These are phyloP conservation scores for Tolypocladium endophyticum DNA, from an alignment of 2,329 filamentous ascomycete genomes.

Conservation along the genomic window DNA sequence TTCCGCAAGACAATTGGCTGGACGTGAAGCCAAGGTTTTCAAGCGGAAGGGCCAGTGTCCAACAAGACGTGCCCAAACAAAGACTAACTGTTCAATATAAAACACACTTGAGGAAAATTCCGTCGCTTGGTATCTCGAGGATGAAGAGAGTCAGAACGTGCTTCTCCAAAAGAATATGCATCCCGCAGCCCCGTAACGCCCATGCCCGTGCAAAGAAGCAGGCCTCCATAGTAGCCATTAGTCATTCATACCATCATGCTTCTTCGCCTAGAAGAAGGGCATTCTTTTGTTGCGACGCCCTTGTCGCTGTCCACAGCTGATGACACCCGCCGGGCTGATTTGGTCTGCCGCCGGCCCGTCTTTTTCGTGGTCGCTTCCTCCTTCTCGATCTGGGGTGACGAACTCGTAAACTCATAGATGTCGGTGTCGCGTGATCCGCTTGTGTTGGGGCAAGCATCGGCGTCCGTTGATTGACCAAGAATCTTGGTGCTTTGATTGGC, in stretches of 20 bases:
- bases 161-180: slow-evolving; percentile 12
- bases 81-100: slow-evolving; percentile 20
- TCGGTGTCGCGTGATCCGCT: slow-evolving; percentile 25
- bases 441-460: slow-evolving; percentile 8
- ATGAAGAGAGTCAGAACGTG: slow-evolving; percentile 17
- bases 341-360: slow-evolving; percentile 19
- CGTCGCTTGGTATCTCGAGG: slow-evolving; percentile 26
- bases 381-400: slow-evolving; percentile 29
- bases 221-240: slow-evolving; percentile 20
- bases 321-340: slow-evolving; percentile 27
- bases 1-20: not conserved
- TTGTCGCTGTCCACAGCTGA: slow-evolving; percentile 27
- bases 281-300: slow-evolving; percentile 14
- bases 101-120: slow-evolving; percentile 12
- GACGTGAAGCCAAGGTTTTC: slow-evolving; percentile 3
- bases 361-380: slow-evolving; percentile 15
- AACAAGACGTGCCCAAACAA: slow-evolving; percentile 5
- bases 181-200: slow-evolving; percentile 10
- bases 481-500: slow-evolving; percentile 3
- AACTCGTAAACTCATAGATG: slow-evolving; percentile 44
- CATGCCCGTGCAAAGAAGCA: slow-evolving; percentile 12
- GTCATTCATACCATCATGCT: slow-evolving; percentile 50
- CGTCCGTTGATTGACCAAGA: slow-evolving; percentile 4
- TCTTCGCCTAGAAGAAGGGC: slow-evolving; percentile 32
- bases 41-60: slow-evolving; percentile 9